Evolutionary conservation across 2,329 filamentous ascomycete species (phyloP).

Genomic region (Fusarium sp.): DNA sequence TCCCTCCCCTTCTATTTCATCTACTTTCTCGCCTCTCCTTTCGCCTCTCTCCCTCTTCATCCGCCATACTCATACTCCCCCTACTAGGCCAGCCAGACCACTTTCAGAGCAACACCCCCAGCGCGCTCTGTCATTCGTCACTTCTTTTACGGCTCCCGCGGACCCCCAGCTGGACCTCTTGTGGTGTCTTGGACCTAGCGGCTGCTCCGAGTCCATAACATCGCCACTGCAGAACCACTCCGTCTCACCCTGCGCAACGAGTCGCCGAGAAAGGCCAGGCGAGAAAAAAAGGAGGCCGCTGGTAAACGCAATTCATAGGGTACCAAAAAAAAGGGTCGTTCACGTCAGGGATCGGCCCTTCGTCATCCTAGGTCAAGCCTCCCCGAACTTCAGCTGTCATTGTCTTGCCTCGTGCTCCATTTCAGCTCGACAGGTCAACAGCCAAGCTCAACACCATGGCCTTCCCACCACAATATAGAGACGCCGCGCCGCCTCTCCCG

Average conservation of each 20-base stretch:
- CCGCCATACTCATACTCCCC: neutral
- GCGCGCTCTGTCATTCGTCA: conserved; percentile 39
- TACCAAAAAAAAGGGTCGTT: conserved; percentile 19
- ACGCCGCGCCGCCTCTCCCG: conserved; percentile 50
- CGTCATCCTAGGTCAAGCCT: conserved; percentile 40
- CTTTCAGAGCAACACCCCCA: conserved; percentile 22
- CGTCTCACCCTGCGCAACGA: conserved; percentile 38
- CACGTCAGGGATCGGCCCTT: conserved; percentile 28
- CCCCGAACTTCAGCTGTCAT: conserved; percentile 42
- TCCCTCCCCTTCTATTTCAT: conserved; percentile 1
- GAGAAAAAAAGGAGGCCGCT: conserved; percentile 22
- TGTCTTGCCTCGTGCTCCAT: conserved; percentile 41
- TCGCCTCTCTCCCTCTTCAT: neutral
- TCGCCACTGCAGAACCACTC: conserved; percentile 42
- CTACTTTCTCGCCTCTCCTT: conserved; percentile 5
- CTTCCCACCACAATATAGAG: conserved; percentile 52
- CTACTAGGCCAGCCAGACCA: conserved; percentile 19
- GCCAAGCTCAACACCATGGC: conserved; percentile 49
- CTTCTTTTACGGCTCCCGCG: conserved; percentile 25
- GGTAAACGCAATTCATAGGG: conserved; percentile 13
- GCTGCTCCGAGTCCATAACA: conserved; percentile 36
- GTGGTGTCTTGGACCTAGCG: conserved; percentile 40
- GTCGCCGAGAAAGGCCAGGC: conserved; percentile 22
- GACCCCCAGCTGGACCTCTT: conserved; percentile 36
- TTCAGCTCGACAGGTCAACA: conserved; percentile 41